phyloP scores from a whole-genome alignment of 805 yeast genomes.

The Saccharomycodes ludwigii region DNA sequence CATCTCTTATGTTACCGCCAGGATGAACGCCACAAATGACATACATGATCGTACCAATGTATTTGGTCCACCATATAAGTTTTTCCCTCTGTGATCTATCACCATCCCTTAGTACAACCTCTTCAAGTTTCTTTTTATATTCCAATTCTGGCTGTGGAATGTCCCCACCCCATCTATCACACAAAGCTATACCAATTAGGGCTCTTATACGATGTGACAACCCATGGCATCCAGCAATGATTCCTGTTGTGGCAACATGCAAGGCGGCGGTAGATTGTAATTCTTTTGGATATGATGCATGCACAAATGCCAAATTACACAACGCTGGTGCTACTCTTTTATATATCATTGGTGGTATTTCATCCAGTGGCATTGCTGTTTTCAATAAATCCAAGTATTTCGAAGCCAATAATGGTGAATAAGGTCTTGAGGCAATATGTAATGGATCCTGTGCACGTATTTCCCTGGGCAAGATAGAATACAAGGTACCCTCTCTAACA shows the following conservation, averaged over 20 bases:
- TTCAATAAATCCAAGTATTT: slow-evolving; percentile 41
- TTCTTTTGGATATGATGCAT: slow-evolving; percentile 66
- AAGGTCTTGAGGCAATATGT: slow-evolving; percentile 55
- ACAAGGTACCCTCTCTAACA: slow-evolving; percentile 63
- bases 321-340: slow-evolving; percentile 56
- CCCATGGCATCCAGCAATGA: slow-evolving; percentile 67
- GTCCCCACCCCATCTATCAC: slow-evolving; percentile 78
- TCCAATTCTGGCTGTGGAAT: slow-evolving; percentile 43
- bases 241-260: slow-evolving; percentile 61
- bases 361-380: slow-evolving; percentile 43
- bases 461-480: slow-evolving; percentile 44
- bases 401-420: slow-evolving; percentile 52
- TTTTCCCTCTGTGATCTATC: slow-evolving; percentile 31
- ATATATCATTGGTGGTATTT: slow-evolving; percentile 46
- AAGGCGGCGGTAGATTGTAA: slow-evolving; percentile 64
- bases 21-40: slow-evolving; percentile 74
- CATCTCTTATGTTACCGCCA: slow-evolving; percentile 63
- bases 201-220: slow-evolving; percentile 61
- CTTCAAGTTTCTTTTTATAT: slow-evolving; percentile 35
- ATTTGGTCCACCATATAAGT: slow-evolving; percentile 61
- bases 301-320: slow-evolving; percentile 64
- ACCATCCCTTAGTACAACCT: slow-evolving; percentile 35
- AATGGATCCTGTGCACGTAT: slow-evolving; percentile 59
- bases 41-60: slow-evolving; percentile 61
- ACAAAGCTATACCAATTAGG: slow-evolving; percentile 56